Conservation (phyloP, 2,329 filamentous ascomycete species). For the Sporothrix sp. region DNA sequence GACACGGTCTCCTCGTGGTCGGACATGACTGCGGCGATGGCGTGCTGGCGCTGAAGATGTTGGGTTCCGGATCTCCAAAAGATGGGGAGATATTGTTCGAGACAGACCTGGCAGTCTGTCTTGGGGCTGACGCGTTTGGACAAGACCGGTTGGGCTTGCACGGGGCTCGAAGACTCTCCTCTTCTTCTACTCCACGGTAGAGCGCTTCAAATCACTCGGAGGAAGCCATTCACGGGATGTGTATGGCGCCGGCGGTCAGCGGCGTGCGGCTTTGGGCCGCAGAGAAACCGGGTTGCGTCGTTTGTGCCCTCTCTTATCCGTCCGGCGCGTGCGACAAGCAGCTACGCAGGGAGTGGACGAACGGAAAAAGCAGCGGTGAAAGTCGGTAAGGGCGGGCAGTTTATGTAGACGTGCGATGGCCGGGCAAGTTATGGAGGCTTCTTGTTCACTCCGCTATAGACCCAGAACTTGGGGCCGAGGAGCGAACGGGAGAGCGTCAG, state of each 20-base stretch:
- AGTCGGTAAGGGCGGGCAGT: not conserved
- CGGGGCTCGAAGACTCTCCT: constrained; percentile 2
- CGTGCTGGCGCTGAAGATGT: constrained; percentile 21
- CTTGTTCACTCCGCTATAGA: constrained; percentile 93
- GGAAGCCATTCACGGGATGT: constrained; percentile 18
- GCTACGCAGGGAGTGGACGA: constrained; percentile 5
- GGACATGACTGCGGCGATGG: constrained; percentile 42
- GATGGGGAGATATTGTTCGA: not conserved
- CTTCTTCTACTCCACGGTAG: constrained; percentile 15
- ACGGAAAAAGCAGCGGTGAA: not conserved
- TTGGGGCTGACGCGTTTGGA: not conserved
- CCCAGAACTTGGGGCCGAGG: constrained; percentile 84
- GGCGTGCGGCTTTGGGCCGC: constrained; percentile 19
- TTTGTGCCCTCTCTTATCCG: constrained; percentile 9
- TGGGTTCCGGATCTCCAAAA: not conserved
- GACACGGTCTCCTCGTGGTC: constrained; percentile 51
- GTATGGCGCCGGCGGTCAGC: constrained; percentile 18
- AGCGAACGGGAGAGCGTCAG: constrained; percentile 77
- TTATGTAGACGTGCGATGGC: not conserved
- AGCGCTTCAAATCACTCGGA: constrained; percentile 16
- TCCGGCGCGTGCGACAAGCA: constrained; percentile 9
- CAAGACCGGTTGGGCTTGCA: no score
- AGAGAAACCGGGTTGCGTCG: constrained; percentile 4
- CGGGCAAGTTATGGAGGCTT: constrained; percentile 83
- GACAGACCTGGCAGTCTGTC: not conserved